Conservation (phyloP, 2,329 filamentous ascomycete genomes). For the Fusarium fujikuroi region DNA sequence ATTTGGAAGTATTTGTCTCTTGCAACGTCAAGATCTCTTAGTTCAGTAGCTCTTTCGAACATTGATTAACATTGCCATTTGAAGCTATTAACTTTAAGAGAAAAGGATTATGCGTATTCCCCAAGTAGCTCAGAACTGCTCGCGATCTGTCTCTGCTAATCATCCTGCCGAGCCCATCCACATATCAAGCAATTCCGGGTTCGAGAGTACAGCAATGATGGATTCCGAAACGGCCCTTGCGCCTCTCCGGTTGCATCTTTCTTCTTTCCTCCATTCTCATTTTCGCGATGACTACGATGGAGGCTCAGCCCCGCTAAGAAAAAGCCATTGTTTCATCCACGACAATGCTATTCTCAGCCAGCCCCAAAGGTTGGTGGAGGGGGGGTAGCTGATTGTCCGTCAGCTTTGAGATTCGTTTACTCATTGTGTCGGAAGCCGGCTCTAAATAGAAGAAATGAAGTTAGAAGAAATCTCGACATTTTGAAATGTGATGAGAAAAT, state of each 20-base stretch:
- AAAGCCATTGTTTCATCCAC: neutral
- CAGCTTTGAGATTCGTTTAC: neutral
- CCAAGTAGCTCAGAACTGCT: too few species aligned
- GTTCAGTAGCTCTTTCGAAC: too few species aligned
- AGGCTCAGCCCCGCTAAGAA: neutral
- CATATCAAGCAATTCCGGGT: rapidly evolving
- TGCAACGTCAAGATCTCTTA: too few species aligned
- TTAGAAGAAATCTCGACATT: rapidly evolving
- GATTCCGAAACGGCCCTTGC: rapidly evolving
- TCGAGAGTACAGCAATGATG: neutral
- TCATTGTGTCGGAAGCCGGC: neutral
- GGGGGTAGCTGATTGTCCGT: neutral
- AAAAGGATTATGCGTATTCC: too few species aligned
- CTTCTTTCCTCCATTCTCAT: rapidly evolving
- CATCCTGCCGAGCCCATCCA: too few species aligned
- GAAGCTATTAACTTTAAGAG: too few species aligned
- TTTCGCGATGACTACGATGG: neutral
- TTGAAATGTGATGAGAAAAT: neutral
- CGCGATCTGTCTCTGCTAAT: too few species aligned
- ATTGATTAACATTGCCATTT: too few species aligned
- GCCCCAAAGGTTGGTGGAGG: neutral
- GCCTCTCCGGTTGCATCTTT: rapidly evolving
- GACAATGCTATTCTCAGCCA: neutral
- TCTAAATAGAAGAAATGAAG: rapidly evolving
- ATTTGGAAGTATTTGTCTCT: too few species aligned